phyloP scores from a whole-genome alignment of 495 filamentous ascomycete species.

The Annulohypoxylon nitens region DNA sequence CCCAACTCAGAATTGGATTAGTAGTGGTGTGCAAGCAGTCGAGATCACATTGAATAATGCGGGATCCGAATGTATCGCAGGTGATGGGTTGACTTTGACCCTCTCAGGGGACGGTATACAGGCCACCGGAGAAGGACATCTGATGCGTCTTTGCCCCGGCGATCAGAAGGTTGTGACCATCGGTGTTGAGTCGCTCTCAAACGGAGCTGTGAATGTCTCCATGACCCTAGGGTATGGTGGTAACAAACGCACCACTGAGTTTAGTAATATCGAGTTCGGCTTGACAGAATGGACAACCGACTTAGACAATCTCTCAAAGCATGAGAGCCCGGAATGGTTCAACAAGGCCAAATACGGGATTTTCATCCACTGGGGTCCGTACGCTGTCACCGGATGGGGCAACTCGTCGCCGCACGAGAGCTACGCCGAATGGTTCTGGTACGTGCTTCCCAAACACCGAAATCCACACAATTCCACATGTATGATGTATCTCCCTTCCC shows the following conservation, averaged over 20 bases:
- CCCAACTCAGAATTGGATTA: constrained; percentile 64
- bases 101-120: constrained; percentile 55
- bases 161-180: constrained; percentile 64
- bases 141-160: constrained; percentile 66
- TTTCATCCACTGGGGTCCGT: constrained; percentile 70
- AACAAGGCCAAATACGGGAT: constrained; percentile 68
- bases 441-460: background rate
- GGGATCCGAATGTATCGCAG: constrained; percentile 58
- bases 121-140: constrained; percentile 54
- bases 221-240: constrained; percentile 27
- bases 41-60: constrained; percentile 66
- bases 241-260: background rate
- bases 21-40: constrained; percentile 62
- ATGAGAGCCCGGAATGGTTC: constrained; percentile 68
- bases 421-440: constrained; percentile 69
- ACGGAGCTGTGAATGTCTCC: constrained; percentile 28
- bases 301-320: constrained; percentile 52
- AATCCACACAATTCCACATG: background rate
- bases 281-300: constrained; percentile 50
- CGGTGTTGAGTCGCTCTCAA: constrained; percentile 54
- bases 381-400: constrained; percentile 68
- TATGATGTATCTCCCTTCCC: no score
- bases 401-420: constrained; percentile 63
- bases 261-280: constrained; percentile 47
- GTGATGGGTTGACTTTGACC: constrained; percentile 54